Evolutionary conservation across 2,329 filamentous ascomycete species (phyloP).

Genomic region (Phialophora macrospora): DNA sequence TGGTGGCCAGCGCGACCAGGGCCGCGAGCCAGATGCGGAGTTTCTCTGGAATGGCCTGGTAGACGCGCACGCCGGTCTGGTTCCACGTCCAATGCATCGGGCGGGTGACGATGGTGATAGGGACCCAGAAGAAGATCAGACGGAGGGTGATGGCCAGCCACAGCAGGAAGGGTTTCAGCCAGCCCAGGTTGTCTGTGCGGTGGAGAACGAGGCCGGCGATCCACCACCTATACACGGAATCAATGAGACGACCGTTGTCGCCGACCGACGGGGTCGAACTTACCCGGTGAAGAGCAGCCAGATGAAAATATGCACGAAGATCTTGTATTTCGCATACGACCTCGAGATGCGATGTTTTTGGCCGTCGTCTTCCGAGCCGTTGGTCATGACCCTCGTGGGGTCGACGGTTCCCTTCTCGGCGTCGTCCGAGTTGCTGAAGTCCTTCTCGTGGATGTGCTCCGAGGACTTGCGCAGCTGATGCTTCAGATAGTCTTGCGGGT

Average conservation of each 20-base stretch:
- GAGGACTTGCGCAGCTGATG: conserved; percentile 42
- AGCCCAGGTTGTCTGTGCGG: conserved; percentile 73
- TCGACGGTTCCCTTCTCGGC: conserved; percentile 51
- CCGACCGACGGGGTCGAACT: neutral
- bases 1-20: conserved; percentile 67
- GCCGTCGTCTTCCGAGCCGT: conserved; percentile 44
- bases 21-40: conserved; percentile 68
- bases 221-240: conserved; percentile 64
- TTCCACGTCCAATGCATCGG: conserved; percentile 72
- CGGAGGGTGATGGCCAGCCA: conserved; percentile 77
- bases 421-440: conserved; percentile 40
- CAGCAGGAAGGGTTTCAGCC: conserved; percentile 82
- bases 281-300: conserved; percentile 39
- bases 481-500: conserved; percentile 50
- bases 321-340: conserved; percentile 55
- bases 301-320: conserved; percentile 52
- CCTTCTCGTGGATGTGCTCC: conserved; percentile 39
- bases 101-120: conserved; percentile 67
- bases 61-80: conserved; percentile 64
- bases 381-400: conserved; percentile 38
- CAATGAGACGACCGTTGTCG: conserved; percentile 6
- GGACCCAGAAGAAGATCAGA: conserved; percentile 73
- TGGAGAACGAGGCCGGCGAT: conserved; percentile 75
- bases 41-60: conserved; percentile 68
- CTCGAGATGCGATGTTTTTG: conserved; percentile 44